Conservation (phyloP, 352 stramenopile genomes). For the Pythium grandisporangium region DNA sequence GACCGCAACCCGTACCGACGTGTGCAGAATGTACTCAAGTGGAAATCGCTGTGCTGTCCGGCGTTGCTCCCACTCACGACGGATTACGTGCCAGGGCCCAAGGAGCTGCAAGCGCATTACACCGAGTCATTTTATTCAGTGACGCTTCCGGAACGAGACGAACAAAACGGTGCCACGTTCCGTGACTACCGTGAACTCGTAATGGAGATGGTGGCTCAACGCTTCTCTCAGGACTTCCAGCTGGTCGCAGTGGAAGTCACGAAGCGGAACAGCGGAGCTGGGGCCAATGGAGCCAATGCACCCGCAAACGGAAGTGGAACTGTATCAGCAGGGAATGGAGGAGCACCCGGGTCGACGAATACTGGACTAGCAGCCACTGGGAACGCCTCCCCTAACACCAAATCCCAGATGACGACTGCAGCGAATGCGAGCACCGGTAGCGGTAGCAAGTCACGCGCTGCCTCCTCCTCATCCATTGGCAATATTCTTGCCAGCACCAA, state of each 20-base stretch:
- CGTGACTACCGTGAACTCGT: constrained; percentile 72
- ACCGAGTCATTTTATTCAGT: constrained; percentile 83
- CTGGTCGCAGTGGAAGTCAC: constrained; percentile 56
- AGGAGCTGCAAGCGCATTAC: constrained; percentile 78
- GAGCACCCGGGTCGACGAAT: too few species aligned
- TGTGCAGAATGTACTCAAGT: constrained; percentile 90
- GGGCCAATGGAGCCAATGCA: neutral
- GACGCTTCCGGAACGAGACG: constrained; percentile 60
- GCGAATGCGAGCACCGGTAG: neutral
- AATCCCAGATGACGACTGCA: too few species aligned
- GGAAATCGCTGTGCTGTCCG: constrained; percentile 95
- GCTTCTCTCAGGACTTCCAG: constrained; percentile 82
- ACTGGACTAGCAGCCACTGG: too few species aligned
- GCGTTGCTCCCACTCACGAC: constrained; percentile 91
- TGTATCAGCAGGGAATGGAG: too few species aligned
- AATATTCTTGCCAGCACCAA: too few species aligned
- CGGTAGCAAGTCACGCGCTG: too few species aligned
- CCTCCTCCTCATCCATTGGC: too few species aligned
- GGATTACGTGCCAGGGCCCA: constrained; percentile 77
- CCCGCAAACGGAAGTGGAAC: neutral
- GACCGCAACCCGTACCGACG: constrained; percentile 33
- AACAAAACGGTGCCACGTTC: constrained; percentile 54
- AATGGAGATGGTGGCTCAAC: constrained; percentile 80
- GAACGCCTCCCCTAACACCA: too few species aligned
- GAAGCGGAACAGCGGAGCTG: too few species aligned